These are phyloP conservation scores for Pseudopyrenochaeta lycopersici DNA, from an alignment of 2,329 filamentous ascomycete genomes.

Conservation along the genomic window DNA sequence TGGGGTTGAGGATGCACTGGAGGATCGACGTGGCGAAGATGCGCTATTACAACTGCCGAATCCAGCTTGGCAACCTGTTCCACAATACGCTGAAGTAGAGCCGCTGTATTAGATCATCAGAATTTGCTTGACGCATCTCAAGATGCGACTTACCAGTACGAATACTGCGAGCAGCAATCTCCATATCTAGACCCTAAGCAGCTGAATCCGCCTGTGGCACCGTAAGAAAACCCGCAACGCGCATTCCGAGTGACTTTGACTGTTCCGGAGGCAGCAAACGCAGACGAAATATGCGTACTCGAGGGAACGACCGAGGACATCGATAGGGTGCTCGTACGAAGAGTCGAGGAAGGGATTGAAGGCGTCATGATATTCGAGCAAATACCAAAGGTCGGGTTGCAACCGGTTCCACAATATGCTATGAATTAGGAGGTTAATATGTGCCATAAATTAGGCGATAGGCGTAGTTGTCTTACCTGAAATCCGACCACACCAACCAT, in stretches of 20 bases:
- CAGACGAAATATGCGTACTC: not conserved
- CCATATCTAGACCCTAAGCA: not conserved
- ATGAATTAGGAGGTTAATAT: too few relatives aligned
- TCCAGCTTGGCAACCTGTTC: not conserved
- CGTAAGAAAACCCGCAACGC: not conserved
- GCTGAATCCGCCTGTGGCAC: not conserved
- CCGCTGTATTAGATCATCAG: not conserved
- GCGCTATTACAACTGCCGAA: not conserved
- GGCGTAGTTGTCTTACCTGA: too few relatives aligned
- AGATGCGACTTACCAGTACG: not conserved
- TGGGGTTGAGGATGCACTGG: not conserved
- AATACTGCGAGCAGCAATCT: not conserved
- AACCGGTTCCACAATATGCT: not conserved
- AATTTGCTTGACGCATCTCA: too few relatives aligned
- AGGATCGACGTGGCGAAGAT: not conserved
- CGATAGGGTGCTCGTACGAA: not conserved
- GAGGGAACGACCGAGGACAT: not conserved
- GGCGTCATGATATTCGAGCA: not conserved
- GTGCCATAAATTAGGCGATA: too few relatives aligned
- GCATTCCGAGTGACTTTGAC: not conserved
- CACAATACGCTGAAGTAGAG: not conserved
- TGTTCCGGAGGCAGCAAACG: not conserved
- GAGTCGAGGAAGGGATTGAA: not conserved
- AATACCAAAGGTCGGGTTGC: not conserved
- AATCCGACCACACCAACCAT: too few relatives aligned